Evolutionary conservation across 768 basidiomycete species (phyloP).

Genomic region (Polyporus arcularius): DNA sequence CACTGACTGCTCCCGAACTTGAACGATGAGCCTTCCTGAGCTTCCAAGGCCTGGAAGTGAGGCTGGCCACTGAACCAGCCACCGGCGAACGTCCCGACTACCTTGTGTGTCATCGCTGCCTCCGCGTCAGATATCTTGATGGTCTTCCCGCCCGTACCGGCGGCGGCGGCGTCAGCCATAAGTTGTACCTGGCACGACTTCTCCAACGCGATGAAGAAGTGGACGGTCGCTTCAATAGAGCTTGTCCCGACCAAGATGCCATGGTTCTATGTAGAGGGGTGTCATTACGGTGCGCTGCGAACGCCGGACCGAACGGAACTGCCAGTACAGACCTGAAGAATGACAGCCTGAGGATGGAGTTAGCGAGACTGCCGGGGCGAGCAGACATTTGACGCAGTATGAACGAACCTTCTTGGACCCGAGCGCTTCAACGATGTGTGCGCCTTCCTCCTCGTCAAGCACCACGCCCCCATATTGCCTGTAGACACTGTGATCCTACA

Average conservation of each 20-base stretch:
- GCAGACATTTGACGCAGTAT: background rate
- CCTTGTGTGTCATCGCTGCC: constrained; percentile 8
- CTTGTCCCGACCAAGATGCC: constrained; percentile 17
- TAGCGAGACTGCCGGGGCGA: background rate
- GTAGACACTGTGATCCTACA: constrained; percentile 34
- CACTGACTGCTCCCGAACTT: background rate
- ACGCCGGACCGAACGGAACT: background rate
- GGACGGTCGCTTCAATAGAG: constrained; percentile 17
- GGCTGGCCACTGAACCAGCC: constrained; percentile 41
- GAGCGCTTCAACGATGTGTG: constrained; percentile 31
- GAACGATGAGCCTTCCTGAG: constrained; percentile 32
- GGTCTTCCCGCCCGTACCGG: constrained; percentile 16
- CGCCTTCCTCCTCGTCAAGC: constrained; percentile 33
- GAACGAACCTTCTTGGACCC: constrained; percentile 27
- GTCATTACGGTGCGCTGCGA: background rate
- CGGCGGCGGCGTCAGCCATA: constrained; percentile 25
- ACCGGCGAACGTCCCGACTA: constrained; percentile 8
- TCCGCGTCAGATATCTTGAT: constrained; percentile 26
- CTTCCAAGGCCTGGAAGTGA: constrained; percentile 40
- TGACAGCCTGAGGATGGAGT: background rate
- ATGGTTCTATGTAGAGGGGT: constrained; percentile 1
- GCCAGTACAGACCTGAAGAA: background rate
- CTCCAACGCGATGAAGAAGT: constrained; percentile 23
- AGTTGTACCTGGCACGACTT: constrained; percentile 30
- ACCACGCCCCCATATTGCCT: constrained; percentile 38